A percentile compares a stretch with the other conserved stretches of the same genome.
Evolutionary conservation across 208 protist species (phyloP).

Genomic region (Trypanosoma conorhini): DNA sequence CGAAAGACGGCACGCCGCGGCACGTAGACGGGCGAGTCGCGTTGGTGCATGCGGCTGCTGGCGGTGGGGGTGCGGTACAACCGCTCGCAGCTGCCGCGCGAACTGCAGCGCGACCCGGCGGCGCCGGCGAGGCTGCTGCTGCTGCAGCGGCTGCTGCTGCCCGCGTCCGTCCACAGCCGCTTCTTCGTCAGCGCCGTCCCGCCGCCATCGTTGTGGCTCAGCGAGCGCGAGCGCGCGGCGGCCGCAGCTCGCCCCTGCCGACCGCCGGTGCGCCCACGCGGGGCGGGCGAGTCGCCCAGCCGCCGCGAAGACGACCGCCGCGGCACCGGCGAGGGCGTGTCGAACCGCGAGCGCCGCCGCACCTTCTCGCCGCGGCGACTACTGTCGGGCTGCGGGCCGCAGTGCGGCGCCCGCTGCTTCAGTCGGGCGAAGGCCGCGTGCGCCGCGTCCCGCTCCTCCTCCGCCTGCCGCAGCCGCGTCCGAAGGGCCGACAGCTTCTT

Average conservation of each 20-base stretch:
- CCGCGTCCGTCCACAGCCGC: slow-evolving; percentile 31
- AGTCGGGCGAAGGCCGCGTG: slow-evolving; percentile 31
- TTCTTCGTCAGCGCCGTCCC: slow-evolving; percentile 28
- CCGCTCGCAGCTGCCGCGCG: slow-evolving; percentile 47
- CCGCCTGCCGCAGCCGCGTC: slow-evolving; percentile 37
- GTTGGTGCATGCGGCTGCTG: slow-evolving; percentile 51
- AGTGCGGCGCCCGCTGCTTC: slow-evolving; percentile 2
- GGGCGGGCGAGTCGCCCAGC: slow-evolving; percentile 54
- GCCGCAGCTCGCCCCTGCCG: slow-evolving; percentile 10
- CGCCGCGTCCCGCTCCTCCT: slow-evolving; percentile 41
- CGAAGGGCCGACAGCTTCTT: slow-evolving; percentile 53
- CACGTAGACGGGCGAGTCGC: slow-evolving; percentile 11
- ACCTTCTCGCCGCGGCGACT: slow-evolving; percentile 16
- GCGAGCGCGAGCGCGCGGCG: background rate
- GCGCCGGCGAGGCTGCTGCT: slow-evolving; percentile 16
- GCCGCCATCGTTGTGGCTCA: background rate
- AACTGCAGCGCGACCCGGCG: slow-evolving; percentile 21
- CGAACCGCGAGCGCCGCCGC: slow-evolving; percentile 30
- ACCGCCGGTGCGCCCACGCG: slow-evolving; percentile 49
- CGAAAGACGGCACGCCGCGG: slow-evolving; percentile 58
- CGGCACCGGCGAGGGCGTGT: slow-evolving; percentile 26
- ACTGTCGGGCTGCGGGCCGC: background rate
- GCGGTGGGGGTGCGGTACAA: slow-evolving; percentile 70
- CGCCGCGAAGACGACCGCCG: background rate
- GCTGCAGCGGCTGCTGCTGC: slow-evolving; percentile 22